Conservation (phyloP, 768 basidiomycete genomes). For the Suillus ampliporus region DNA sequence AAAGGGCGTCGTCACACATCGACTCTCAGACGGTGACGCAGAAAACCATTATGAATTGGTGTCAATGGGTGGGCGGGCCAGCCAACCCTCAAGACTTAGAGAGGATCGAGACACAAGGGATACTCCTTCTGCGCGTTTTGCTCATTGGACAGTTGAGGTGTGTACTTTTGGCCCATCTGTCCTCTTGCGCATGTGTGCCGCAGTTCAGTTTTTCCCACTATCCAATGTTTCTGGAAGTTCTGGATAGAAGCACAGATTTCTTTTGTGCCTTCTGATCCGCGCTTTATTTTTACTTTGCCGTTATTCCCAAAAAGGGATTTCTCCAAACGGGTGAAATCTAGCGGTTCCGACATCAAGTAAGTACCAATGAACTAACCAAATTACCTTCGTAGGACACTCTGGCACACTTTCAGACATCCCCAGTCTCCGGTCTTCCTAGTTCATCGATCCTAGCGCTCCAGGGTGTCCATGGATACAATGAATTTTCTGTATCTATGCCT, state of each 20-base stretch:
- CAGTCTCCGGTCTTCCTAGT: slow-evolving; percentile 63
- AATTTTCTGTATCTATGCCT: slow-evolving; percentile 85
- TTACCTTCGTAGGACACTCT: slow-evolving; percentile 66
- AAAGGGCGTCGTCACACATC: slow-evolving; percentile 37
- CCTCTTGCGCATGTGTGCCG: background rate
- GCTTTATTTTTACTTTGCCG: background rate
- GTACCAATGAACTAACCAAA: slow-evolving; percentile 13
- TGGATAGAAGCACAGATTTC: slow-evolving; percentile 16
- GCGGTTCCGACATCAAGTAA: background rate
- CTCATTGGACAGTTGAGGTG: slow-evolving; percentile 69
- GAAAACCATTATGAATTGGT: slow-evolving; percentile 48
- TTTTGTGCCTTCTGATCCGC: background rate
- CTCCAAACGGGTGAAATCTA: background rate
- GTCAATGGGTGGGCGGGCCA: slow-evolving; percentile 19
- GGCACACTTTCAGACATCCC: slow-evolving; percentile 68
- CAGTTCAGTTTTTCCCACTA: background rate
- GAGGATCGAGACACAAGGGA: slow-evolving; percentile 40
- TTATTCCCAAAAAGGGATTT: background rate
- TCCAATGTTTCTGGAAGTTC: slow-evolving; percentile 14
- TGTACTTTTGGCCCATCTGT: slow-evolving; percentile 29
- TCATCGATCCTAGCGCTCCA: slow-evolving; percentile 68
- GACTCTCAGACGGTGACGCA: slow-evolving; percentile 26
- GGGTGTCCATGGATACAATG: slow-evolving; percentile 85
- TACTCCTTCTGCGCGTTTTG: slow-evolving; percentile 72
- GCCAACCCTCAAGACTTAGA: slow-evolving; percentile 22